phyloP scores from a whole-genome alignment of 2,329 filamentous ascomycete genomes.

The Xylaria sp. region DNA sequence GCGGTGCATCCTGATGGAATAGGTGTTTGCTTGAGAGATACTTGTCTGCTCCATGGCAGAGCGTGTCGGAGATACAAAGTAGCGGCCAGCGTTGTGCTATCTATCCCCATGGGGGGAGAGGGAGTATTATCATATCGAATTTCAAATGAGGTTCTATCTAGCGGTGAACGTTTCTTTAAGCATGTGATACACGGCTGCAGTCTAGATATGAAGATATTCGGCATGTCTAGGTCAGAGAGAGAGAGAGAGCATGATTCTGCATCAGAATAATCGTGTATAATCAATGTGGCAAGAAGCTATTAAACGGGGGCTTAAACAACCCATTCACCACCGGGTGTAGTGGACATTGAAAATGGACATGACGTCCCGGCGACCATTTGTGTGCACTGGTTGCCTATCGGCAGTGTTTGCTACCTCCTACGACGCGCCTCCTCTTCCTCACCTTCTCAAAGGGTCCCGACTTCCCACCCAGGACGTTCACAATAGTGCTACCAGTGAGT shows the following conservation, averaged over 20 bases:
- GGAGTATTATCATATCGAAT: neutral
- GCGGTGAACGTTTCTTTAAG: slow-evolving; percentile 21
- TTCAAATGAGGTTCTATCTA: slow-evolving; percentile 14
- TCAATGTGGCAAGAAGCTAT: neutral
- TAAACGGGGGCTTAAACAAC: neutral
- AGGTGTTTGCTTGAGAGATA: slow-evolving; percentile 19
- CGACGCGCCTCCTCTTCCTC: neutral
- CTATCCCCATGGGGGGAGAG: neutral
- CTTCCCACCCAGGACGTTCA: neutral
- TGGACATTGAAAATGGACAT: neutral
- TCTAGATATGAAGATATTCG: neutral
- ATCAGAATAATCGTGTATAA: neutral
- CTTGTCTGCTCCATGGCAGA: neutral
- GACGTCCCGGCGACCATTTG: neutral
- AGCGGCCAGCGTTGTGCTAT: slow-evolving; percentile 11
- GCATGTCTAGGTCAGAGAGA: neutral
- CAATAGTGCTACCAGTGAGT: neutral
- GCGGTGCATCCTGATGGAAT: slow-evolving; percentile 4
- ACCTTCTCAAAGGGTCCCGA: neutral
- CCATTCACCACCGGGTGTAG: neutral
- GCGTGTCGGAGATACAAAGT: neutral
- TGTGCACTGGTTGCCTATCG: slow-evolving; percentile 17
- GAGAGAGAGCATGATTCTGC: neutral
- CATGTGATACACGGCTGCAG: slow-evolving; percentile 16
- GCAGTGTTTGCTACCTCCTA: neutral